Evolutionary conservation across 148 eudicot genomes (phyloP).

Genomic region (Camellia japonica): DNA sequence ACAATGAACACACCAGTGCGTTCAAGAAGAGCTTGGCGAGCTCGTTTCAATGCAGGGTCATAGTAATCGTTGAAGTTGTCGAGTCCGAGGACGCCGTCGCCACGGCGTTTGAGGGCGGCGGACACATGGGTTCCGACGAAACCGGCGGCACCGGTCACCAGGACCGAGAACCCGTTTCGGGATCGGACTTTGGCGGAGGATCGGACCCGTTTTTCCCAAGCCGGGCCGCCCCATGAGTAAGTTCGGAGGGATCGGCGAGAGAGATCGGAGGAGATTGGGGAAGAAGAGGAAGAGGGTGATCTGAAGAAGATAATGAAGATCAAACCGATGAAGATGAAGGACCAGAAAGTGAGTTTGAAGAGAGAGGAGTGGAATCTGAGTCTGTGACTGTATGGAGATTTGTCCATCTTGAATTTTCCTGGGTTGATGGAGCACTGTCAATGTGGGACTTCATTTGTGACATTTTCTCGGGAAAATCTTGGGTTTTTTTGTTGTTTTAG

Average conservation of each 20-base stretch:
- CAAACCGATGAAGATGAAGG: slow-evolving; percentile 47
- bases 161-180: slow-evolving; percentile 53
- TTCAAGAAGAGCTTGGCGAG: slow-evolving; percentile 55
- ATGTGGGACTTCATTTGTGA: slow-evolving; percentile 34
- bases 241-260: slow-evolving; percentile 57
- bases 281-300: slow-evolving; percentile 35
- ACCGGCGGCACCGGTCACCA: slow-evolving; percentile 84
- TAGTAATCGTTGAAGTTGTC: slow-evolving; percentile 82
- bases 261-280: slow-evolving; percentile 35
- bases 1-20: slow-evolving; percentile 63
- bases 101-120: slow-evolving; percentile 61
- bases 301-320: slow-evolving; percentile 58
- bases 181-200: slow-evolving; percentile 53
- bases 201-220: slow-evolving; percentile 65
- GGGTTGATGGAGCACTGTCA: slow-evolving; percentile 68
- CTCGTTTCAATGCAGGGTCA: slow-evolving; percentile 63
- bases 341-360: slow-evolving; percentile 66
- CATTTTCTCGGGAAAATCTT: slow-evolving; percentile 14
- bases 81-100: slow-evolving; percentile 73
- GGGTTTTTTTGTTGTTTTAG: slow-evolving; percentile 1
- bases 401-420: slow-evolving; percentile 83
- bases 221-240: slow-evolving; percentile 58
- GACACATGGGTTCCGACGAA: slow-evolving; percentile 80
- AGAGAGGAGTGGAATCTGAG: slow-evolving; percentile 52
- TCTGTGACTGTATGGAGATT: slow-evolving; percentile 55